Base-by-base conservation (phyloP, 495 filamentous ascomycete species). In the Astrothelium subdiscretum region DNA sequence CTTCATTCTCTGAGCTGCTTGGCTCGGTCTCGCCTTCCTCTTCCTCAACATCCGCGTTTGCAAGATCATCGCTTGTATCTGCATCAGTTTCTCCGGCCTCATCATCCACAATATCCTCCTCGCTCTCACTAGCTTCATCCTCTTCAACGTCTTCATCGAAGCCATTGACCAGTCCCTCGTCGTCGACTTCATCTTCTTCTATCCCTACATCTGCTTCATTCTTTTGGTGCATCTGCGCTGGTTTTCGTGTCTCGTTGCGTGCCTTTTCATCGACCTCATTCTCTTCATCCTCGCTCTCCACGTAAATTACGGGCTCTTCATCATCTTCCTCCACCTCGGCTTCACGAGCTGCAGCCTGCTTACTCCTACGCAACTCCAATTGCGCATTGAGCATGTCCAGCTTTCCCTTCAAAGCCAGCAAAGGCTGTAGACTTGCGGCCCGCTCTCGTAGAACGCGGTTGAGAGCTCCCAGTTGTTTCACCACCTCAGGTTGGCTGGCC, bases 361-460 rank as follows among this genome's bases (percentile, higher is more conserved):
- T 80, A 20, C 78, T 79, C 62, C 85, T 84, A 31, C 94, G 79
- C 64, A 95, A 74, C 64, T 90, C 83, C 61, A 96, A 81, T 73
- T 98, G 94, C 12, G 90, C 86, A 61, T 90, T 83, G 52, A 96
- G 76, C 84, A 97, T 87, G 70, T 97, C 92, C 11, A 97, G 81
- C 70, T 94, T 92, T 15, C 92, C 92, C 76, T 96, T 95, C 29
- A 98, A 79, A n/a, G 89, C 78, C 26, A 97, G 78, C 35, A 98
- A 76, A 48, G 86, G 87, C 27, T 88, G 83, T n/a, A 97, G 79
- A 31, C 86, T 90, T 13, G 83, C 84, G 18, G 91, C 89, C 22
- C 94, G 83, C 72, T 92, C 88, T 61, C 91, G 86, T 66, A 97
- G 82, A 26, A 96, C 91, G 62, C 85, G 83, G 72, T 89, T 85